Evolutionary conservation across 495 filamentous ascomycete genomes (phyloP), one percentile per base, ranked within the genome.

Genomic region (Podospora pseudopauciseta): DNA sequence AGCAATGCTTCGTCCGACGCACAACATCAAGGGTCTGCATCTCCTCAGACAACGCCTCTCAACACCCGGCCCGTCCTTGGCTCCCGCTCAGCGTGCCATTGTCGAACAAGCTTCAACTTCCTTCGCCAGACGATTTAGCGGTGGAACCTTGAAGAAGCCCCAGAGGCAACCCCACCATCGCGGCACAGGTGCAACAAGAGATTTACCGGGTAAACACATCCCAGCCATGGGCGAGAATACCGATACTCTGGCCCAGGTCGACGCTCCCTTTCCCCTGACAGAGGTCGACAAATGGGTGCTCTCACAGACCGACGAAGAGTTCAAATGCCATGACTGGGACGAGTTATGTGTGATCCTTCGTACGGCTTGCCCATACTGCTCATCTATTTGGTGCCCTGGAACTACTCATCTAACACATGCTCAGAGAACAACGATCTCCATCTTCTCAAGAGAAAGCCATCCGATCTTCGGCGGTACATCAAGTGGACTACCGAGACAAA

Each of bases 391-490:
- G 23, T 19, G 15, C 64, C 55, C 65, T 39, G 65, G 59, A 20
- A 19, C 13, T 44, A 27, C 28, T 49, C 60, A 69, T 71, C 75
- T 65, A 54, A 62, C 71, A 64, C 28, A 49, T 5, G 32, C 23
- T 34, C 69, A 91, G 89, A 83, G 34, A 75, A 69, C 62, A 95
- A 96, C 75, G 84, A 91, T 59, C 90, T 97, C 71, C 86, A 83
- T 30, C 83, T 88, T 15, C 84, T 98, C 34, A 91, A 91, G 78
- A 87, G 94, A 67, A 89, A 87, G 76, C 94, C 94, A 34, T 92
- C 90, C 68, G 91, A 95, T 74, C 85, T 97, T 11, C 83, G 87
- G 74, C 90, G 91, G 60, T 98, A 98, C 78, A 88, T 95, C 64
- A 77, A 86, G 64, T 97, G 93, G 93, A 88, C 87, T 9, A 80